These are phyloP conservation scores for Globisporangium nodosum DNA, from an alignment of 352 stramenopile species.

Conservation along the genomic window DNA sequence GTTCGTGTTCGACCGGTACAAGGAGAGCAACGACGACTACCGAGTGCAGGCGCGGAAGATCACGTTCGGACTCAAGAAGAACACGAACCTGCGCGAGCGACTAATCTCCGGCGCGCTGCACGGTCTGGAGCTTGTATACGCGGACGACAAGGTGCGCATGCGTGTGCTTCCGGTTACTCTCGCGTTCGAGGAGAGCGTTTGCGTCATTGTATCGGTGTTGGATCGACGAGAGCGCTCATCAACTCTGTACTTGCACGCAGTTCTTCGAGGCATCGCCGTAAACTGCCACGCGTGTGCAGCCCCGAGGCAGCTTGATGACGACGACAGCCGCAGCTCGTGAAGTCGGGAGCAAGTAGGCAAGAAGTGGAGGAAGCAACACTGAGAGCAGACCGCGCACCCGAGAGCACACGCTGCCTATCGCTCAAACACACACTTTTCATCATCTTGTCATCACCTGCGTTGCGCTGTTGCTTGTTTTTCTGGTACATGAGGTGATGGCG, in stretches of 20 bases:
- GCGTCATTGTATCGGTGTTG: too few species aligned
- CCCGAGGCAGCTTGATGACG: background rate
- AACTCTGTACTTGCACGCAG: slow-evolving; percentile 1
- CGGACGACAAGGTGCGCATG: slow-evolving; percentile 46
- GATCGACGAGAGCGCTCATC: background rate
- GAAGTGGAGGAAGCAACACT: too few species aligned
- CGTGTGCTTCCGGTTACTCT: too few species aligned
- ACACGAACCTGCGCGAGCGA: slow-evolving; percentile 51
- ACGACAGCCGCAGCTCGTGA: background rate
- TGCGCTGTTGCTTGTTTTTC: too few species aligned
- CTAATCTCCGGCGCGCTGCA: slow-evolving; percentile 60
- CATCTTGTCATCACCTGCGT: too few species aligned
- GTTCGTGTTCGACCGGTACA: slow-evolving; percentile 76
- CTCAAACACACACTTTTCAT: too few species aligned
- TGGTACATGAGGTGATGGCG: too few species aligned
- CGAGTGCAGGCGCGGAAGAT: slow-evolving; percentile 65
- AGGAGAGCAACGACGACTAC: slow-evolving; percentile 76
- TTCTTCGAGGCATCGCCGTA: slow-evolving; percentile 15
- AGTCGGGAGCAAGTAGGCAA: too few species aligned
- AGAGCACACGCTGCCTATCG: too few species aligned
- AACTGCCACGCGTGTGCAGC: background rate
- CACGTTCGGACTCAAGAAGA: slow-evolving; percentile 74
- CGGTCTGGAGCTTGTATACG: slow-evolving; percentile 69
- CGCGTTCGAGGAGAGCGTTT: too few species aligned
- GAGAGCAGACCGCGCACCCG: too few species aligned